Conservation (phyloP, 306 rosid genomes). For the Prunus davidiana region DNA sequence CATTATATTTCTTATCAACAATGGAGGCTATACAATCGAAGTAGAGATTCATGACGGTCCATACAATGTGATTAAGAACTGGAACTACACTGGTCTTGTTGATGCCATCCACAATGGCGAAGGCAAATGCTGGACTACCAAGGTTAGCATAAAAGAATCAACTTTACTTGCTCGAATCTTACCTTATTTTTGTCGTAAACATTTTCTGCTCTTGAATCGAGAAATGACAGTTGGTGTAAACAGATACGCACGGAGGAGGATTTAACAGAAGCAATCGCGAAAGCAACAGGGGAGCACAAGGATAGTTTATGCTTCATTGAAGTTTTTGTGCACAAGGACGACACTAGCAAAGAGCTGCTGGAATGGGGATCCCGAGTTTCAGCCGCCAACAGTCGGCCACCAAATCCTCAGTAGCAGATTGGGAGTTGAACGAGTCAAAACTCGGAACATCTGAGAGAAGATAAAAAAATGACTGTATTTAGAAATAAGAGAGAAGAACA, state of each 20-base stretch:
- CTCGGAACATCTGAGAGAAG: slow-evolving; percentile 6
- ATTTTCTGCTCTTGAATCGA: neutral
- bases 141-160: slow-evolving; percentile 42
- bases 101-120: slow-evolving; percentile 79
- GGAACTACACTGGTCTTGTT: slow-evolving; percentile 77
- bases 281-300: slow-evolving; percentile 49
- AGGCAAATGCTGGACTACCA: slow-evolving; percentile 90
- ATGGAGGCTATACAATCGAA: slow-evolving; percentile 85
- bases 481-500: slow-evolving; percentile 9
- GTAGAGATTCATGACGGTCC: slow-evolving; percentile 97
- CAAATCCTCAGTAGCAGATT: slow-evolving; percentile 65
- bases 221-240: neutral
- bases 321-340: slow-evolving; percentile 74
- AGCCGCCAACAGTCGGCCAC: slow-evolving; percentile 80
- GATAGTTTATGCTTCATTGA: slow-evolving; percentile 73
- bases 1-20: slow-evolving; percentile 82
- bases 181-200: neutral
- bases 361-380: slow-evolving; percentile 98
- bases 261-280: slow-evolving; percentile 56
- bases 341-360: slow-evolving; percentile 86
- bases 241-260: slow-evolving; percentile 79
- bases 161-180: no score
- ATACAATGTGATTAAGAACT: slow-evolving; percentile 89
- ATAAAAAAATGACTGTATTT: neutral
- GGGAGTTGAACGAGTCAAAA: neutral